These are phyloP conservation scores for Monilinia polystroma DNA, from an alignment of 2,329 filamentous ascomycete genomes.

Conservation along the genomic window DNA sequence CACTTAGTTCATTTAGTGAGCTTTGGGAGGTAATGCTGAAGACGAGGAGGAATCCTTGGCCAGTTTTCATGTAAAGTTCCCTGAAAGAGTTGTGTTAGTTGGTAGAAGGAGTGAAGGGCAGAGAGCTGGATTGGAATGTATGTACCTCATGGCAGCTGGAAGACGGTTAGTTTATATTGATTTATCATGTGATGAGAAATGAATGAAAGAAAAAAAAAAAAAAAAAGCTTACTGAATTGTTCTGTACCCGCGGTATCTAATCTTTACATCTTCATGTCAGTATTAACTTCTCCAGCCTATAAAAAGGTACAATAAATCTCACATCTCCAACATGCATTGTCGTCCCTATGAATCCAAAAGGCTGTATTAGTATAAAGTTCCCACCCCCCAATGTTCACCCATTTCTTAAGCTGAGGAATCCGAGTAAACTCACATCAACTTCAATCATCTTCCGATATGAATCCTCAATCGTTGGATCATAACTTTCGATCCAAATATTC, in stretches of 20 bases:
- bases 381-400: background rate
- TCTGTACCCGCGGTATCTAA: constrained; percentile 74
- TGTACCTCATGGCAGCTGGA: constrained; percentile 57
- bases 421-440: constrained; percentile 59
- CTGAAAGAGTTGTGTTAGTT: constrained; percentile 41
- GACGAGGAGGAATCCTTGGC: constrained; percentile 72
- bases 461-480: constrained; percentile 62
- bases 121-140: constrained; percentile 6
- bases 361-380: constrained; percentile 20
- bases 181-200: constrained; percentile 30
- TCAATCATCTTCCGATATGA: constrained; percentile 61
- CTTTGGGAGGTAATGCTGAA: constrained; percentile 71
- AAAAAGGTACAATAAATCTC: constrained; percentile 37
- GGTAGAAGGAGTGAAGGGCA: no score
- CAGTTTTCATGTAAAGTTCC: constrained; percentile 73
- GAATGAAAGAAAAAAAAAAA: background rate
- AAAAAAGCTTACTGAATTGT: constrained; percentile 64
- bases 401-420: background rate
- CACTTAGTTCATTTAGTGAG: constrained; percentile 66
- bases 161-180: constrained; percentile 27
- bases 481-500: constrained; percentile 72
- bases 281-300: constrained; percentile 8
- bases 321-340: constrained; percentile 73
- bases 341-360: constrained; percentile 51
- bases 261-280: constrained; percentile 40